phyloP scores from a whole-genome alignment of 2,329 filamentous ascomycete species.

The Botrytis pseudocinerea region DNA sequence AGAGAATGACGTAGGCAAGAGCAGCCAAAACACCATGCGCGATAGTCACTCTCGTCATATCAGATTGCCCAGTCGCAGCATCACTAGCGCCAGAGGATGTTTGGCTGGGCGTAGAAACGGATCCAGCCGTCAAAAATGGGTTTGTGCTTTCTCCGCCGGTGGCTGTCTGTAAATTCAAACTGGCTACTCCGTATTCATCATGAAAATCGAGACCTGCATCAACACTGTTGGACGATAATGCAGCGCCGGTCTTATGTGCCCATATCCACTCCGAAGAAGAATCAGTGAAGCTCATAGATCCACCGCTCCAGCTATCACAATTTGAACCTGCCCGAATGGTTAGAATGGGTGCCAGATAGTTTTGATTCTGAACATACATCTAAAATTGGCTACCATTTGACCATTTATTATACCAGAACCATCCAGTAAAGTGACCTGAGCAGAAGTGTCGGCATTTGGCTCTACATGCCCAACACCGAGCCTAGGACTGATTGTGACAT shows the following conservation, averaged over 20 bases:
- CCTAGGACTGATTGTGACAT: slow-evolving; percentile 59
- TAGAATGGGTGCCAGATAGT: slow-evolving; percentile 18
- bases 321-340: slow-evolving; percentile 45
- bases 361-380: slow-evolving; percentile 44
- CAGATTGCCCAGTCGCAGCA: neutral
- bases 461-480: slow-evolving; percentile 46
- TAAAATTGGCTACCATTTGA: slow-evolving; percentile 57
- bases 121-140: slow-evolving; percentile 30
- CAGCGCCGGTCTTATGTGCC: slow-evolving; percentile 47
- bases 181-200: slow-evolving; percentile 45
- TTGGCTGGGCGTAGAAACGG: slow-evolving; percentile 2
- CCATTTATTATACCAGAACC: slow-evolving; percentile 54
- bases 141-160: slow-evolving; percentile 47
- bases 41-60: slow-evolving; percentile 24
- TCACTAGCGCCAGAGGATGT: slow-evolving; percentile 9
- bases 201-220: slow-evolving; percentile 49
- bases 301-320: slow-evolving; percentile 54
- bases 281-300: slow-evolving; percentile 51
- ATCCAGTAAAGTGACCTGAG: slow-evolving; percentile 51
- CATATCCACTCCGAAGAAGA: slow-evolving; percentile 52
- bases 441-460: slow-evolving; percentile 46
- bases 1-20: slow-evolving; percentile 57
- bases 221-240: slow-evolving; percentile 50
- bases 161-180: slow-evolving; percentile 50
- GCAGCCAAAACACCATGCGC: slow-evolving; percentile 61